A percentile compares a stretch with the other conserved stretches of the same genome.
Conservation (phyloP, 345 rosid genomes). For the Erodium maritimum region DNA sequence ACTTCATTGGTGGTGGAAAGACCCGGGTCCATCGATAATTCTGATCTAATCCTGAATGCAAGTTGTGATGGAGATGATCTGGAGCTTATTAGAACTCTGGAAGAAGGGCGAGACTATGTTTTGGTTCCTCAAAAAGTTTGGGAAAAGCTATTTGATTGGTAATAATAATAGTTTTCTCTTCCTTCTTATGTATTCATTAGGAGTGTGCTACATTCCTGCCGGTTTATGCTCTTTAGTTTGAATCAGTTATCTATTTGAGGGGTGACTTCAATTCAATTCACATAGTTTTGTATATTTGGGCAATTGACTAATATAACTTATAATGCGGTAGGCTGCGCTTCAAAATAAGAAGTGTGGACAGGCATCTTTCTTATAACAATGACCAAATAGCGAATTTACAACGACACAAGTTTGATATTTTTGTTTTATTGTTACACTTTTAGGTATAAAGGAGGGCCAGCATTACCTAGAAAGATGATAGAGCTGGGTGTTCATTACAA, state of each 20-base stretch:
- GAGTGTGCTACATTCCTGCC: no score
- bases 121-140: slow-evolving; percentile 66
- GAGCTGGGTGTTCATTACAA: slow-evolving; percentile 33
- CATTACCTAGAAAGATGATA: slow-evolving; percentile 75
- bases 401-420: no score
- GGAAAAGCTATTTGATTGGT: slow-evolving; percentile 77
- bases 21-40: slow-evolving; percentile 76
- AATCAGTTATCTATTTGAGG: no score
- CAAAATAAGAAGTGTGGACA: no score
- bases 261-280: no score
- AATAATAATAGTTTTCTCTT: slow-evolving; percentile 9
- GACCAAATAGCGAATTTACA: no score
- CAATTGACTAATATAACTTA: no score
- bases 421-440: neutral
- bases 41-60: slow-evolving; percentile 43
- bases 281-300: no score
- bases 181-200: no score
- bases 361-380: no score
- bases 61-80: slow-evolving; percentile 28
- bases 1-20: slow-evolving; percentile 26
- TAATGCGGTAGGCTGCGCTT: no score
- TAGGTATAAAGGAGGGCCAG: slow-evolving; percentile 89
- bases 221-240: no score
- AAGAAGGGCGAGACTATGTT: slow-evolving; percentile 58
- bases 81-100: slow-evolving; percentile 34